Conservation (phyloP, 306 rosid genomes). For the Inga laurina region DNA sequence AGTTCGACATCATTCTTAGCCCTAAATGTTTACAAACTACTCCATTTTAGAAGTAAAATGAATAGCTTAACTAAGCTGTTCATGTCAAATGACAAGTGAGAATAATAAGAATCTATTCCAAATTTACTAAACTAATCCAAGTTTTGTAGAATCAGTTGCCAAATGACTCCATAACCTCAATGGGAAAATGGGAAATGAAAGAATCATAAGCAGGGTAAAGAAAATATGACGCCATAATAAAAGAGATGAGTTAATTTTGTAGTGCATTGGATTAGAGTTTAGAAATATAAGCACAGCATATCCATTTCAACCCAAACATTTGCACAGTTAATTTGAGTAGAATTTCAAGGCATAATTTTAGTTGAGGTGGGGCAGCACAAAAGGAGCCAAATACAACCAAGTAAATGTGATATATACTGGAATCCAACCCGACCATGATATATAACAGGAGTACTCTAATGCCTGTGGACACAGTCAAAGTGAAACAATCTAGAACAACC, state of each 20-base stretch:
- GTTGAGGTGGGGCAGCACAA: background rate
- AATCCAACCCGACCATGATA: background rate
- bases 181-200: background rate
- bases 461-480: background rate
- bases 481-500: background rate
- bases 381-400: background rate
- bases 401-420: background rate
- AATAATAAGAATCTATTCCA: slow-evolving; percentile 8
- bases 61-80: slow-evolving; percentile 15
- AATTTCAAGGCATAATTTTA: background rate
- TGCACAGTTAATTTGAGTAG: background rate
- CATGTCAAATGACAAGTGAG: slow-evolving; percentile 8
- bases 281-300: background rate
- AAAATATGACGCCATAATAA: background rate
- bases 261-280: background rate
- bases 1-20: slow-evolving; percentile 22
- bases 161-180: slow-evolving; percentile 4
- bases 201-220: background rate
- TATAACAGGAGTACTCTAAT: background rate
- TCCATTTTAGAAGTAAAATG: slow-evolving; percentile 18
- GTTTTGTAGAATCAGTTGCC: background rate
- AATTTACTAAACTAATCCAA: slow-evolving; percentile 13
- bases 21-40: slow-evolving; percentile 16
- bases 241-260: background rate
- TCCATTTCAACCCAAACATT: background rate